Evolutionary conservation across 352 stramenopile species (phyloP), one percentile per base, ranked within the genome.

Genomic region (Pythium rhizo-oryzae): DNA sequence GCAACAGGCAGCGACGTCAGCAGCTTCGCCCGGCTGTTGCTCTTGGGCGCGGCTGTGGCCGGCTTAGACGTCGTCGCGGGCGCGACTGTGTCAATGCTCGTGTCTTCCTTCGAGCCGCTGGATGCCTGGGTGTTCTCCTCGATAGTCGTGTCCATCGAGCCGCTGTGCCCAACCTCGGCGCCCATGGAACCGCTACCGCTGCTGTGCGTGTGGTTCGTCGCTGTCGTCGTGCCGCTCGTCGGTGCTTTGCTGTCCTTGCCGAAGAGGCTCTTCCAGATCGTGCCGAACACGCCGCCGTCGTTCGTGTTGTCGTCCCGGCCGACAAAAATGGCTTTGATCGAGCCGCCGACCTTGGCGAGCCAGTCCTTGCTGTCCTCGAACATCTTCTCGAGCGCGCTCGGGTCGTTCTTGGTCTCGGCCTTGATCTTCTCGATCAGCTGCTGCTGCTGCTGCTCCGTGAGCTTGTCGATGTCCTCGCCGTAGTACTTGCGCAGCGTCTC

Each of bases 1-100:
- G 60, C 60, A 4, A 67, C 37, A 5, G 60, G 60, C 50, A 67
- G 39, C 9, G 60, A 60, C 33, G 60, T 67, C 28, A 67, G 41
- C 24, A 67, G 52, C 39, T 46, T 67, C 16, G 50, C 60, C 7
- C 35, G 35, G 25, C 50, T 67, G 28, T 23, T 60, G 33, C 46
- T 66, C 19, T 49, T 57, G 4, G 49, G 23, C 15, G 50, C 30
- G 11, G 49, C 6, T 15, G 54, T 28, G 23, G 18, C 11, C 16
- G 37, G 21, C 55, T 33, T 62, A 6, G 43, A 12, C 8, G 60
- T 49, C 24, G 28, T 1, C 15, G 50, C 30, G 11, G 49, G 51
- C 8, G 60, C 39, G 37, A 57, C 37, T 0, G 59, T 66, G 3
- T 67, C 35, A 25, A 67, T 67, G 41, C 35, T 60, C 49, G 49